These are phyloP conservation scores for Thalassiosira tumida DNA, from an alignment of 352 stramenopile species.

Conservation along the genomic window DNA sequence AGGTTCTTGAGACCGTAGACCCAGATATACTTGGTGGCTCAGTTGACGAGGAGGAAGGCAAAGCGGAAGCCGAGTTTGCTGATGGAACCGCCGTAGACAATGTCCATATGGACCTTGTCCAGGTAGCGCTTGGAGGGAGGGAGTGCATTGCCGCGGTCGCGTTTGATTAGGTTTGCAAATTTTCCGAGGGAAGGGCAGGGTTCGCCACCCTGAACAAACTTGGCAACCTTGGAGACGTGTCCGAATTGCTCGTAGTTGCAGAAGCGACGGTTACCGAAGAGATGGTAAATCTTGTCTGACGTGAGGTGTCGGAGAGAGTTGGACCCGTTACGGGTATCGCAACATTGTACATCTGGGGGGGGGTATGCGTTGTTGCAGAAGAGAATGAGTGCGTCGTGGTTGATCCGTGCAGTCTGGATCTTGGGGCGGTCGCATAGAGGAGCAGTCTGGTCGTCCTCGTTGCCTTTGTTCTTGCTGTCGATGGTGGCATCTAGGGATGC, in stretches of 20 bases:
- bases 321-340: slow-evolving; percentile 48
- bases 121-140: not conserved
- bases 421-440: too few relatives aligned
- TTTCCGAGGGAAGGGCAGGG: slow-evolving; percentile 10
- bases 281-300: slow-evolving; percentile 30
- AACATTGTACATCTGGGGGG: too few relatives aligned
- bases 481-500: too few relatives aligned
- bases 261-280: slow-evolving; percentile 23
- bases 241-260: slow-evolving; percentile 20
- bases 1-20: slow-evolving; percentile 39
- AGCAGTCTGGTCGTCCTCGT: too few relatives aligned
- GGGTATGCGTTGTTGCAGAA: too few relatives aligned
- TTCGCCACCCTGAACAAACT: not conserved
- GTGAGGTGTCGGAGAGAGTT: slow-evolving; percentile 40
- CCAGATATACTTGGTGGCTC: slow-evolving; percentile 55
- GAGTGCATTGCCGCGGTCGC: not conserved
- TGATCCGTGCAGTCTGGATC: too few relatives aligned
- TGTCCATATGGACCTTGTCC: slow-evolving; percentile 56
- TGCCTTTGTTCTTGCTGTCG: too few relatives aligned
- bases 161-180: slow-evolving; percentile 52
- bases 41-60: slow-evolving; percentile 56
- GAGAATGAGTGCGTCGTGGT: too few relatives aligned
- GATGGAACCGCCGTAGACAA: slow-evolving; percentile 51
- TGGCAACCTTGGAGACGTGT: not conserved
- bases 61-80: slow-evolving; percentile 4